phyloP scores from a whole-genome alignment of 2,329 filamentous ascomycete genomes.

The Trichoderma sp. region DNA sequence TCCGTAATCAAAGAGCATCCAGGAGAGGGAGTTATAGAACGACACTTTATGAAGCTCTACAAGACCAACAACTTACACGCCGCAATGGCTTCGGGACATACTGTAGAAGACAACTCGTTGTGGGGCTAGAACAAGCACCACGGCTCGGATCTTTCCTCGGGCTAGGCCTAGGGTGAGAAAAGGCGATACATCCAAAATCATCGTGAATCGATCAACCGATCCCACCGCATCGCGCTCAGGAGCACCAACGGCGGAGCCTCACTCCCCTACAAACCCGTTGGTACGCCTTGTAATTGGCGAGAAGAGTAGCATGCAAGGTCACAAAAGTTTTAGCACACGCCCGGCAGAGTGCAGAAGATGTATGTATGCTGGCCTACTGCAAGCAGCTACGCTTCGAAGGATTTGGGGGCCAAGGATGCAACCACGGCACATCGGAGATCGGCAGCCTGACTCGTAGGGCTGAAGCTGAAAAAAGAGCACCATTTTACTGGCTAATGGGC shows the following conservation, averaged over 20 bases:
- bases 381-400: conserved; percentile 14
- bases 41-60: background rate
- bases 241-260: conserved; percentile 8
- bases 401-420: conserved; percentile 21
- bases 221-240: background rate
- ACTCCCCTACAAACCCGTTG: background rate
- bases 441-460: conserved; percentile 18
- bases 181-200: background rate
- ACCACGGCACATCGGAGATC: conserved; percentile 19
- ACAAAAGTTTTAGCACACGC: conserved; percentile 7
- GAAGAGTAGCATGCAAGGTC: conserved; percentile 14
- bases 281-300: conserved; percentile 15
- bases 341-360: background rate
- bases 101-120: background rate
- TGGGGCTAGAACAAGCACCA: background rate
- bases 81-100: background rate
- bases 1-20: background rate
- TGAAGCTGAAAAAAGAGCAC: conserved; percentile 10
- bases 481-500: conserved; percentile 16
- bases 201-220: conserved; percentile 14
- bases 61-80: background rate
- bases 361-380: conserved; percentile 2
- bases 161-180: conserved; percentile 1
- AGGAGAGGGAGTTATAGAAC: background rate
- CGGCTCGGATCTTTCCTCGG: conserved; percentile 2